Base-by-base conservation (phyloP, 2,329 filamentous ascomycete genomes). In the Fusarium hostae region DNA sequence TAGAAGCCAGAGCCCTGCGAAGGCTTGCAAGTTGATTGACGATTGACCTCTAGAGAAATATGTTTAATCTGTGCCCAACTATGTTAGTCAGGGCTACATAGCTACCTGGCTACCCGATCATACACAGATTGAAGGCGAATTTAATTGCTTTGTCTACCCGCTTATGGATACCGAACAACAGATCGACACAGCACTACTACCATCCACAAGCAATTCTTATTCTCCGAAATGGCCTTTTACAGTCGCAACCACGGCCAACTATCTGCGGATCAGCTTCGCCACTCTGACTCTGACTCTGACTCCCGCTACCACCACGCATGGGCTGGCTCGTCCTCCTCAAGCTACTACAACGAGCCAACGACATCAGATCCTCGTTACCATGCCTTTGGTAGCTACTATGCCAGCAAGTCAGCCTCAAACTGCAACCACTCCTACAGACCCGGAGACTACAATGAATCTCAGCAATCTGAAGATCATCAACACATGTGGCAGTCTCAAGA, bases 121-220 rank as follows among this genome's bases (percentile, higher is more conserved):
- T 41, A 26, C 34, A 59, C 30, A 26, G 16, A 28, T 28, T 26
- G 54, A 37, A 55, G 59, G 60, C 55, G 70, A 68, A 59, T 73
- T 73, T 72, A 66, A 67, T 60, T 68, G 61, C 70, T 68, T 56
- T 55, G 63, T 50, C 70, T 68, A 73, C 70, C 70, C 70, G 66
- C 59, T 65, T 71, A 64, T 73, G 70, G 70, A 71, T 71, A 73
- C 67, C 66, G 66, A 73, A 32, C 48, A 60, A 48, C 52, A 57
- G 70, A 73, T 73, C 70, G 70, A 73, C 71, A 74, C 43, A 56
- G 65, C 70, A 71, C 55, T 66, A 69, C 69, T 52, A 71, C 59
- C 59, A 68, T 54, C 60, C 59, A 56, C 58, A 66, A 72, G 26
- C 50, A 61, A 44, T 44, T 66, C 28, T 50, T 57, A 59, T 56